These are phyloP conservation scores for Aureobasidium vineae DNA, from an alignment of 2,329 filamentous ascomycete genomes.

Conservation along the genomic window DNA sequence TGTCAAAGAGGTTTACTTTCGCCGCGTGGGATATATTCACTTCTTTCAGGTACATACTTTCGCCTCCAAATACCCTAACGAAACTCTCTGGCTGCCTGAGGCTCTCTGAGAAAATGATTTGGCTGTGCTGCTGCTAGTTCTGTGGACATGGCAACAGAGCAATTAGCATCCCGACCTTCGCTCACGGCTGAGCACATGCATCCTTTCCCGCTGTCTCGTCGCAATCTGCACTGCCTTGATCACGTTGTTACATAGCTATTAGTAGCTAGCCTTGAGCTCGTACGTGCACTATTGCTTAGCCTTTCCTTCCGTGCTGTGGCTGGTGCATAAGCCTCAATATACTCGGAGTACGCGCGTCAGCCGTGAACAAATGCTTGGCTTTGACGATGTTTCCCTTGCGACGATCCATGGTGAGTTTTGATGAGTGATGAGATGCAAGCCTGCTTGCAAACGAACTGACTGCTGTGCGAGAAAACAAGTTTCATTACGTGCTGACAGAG, in stretches of 20 bases:
- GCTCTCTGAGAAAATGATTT: background rate
- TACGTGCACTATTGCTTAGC: background rate
- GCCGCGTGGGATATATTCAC: background rate
- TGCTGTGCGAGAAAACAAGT: background rate
- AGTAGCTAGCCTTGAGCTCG: conserved; percentile 7
- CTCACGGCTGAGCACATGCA: background rate
- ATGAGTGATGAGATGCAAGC: background rate
- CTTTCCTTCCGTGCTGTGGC: background rate
- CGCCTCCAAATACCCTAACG: background rate
- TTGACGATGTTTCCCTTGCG: background rate
- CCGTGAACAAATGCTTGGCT: conserved; percentile 2
- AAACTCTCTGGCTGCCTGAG: background rate
- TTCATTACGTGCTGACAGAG: background rate
- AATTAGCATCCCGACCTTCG: background rate
- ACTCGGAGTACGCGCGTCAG: conserved; percentile 14
- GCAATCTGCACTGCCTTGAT: conserved; percentile 8
- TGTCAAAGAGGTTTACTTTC: background rate
- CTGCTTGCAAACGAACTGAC: background rate
- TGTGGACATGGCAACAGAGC: background rate
- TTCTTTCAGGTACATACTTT: background rate
- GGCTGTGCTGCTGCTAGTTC: background rate
- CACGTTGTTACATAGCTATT: background rate
- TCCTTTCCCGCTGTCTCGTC: background rate
- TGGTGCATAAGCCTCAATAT: background rate
- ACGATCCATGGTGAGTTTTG: background rate